These are phyloP conservation scores for Agapanthus africanus DNA, from an alignment of 106 monocot species.

Conservation along the genomic window DNA sequence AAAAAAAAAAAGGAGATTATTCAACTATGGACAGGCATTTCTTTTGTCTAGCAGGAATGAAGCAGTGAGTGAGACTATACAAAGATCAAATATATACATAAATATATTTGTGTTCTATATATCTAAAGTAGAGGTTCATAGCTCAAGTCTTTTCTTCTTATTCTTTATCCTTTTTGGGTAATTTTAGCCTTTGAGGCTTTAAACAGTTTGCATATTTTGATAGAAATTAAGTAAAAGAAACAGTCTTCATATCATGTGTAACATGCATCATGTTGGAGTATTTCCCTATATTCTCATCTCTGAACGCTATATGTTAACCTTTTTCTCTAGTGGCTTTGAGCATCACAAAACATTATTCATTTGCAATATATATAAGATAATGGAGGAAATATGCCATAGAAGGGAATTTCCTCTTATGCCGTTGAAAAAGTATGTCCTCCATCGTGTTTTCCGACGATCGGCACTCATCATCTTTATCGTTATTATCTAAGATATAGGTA, in stretches of 20 bases:
- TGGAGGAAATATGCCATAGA: too few species aligned
- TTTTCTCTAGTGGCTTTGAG: background rate
- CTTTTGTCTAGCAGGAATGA: constrained; percentile 2
- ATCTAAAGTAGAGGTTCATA: background rate
- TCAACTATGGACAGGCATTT: background rate
- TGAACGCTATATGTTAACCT: background rate
- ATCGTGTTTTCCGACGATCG: too few species aligned
- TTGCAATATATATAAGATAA: too few species aligned
- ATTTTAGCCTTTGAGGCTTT: constrained; percentile 1
- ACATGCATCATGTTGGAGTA: background rate
- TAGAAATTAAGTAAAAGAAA: too few species aligned
- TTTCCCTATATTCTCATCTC: background rate
- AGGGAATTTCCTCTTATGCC: too few species aligned
- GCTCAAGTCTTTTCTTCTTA: constrained; percentile 1
- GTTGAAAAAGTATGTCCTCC: too few species aligned
- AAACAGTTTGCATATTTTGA: too few species aligned
- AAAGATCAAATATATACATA: background rate
- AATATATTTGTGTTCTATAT: background rate
- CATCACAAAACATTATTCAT: background rate
- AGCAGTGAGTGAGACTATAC: constrained; percentile 4
- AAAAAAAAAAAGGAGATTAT: background rate
- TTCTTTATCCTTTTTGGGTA: constrained; percentile 1
- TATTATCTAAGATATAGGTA: too few species aligned
- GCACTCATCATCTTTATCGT: too few species aligned
- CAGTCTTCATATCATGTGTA: background rate